These are phyloP conservation scores for Stylonectria norvegica DNA, from an alignment of 2,329 filamentous ascomycete species.

Conservation along the genomic window DNA sequence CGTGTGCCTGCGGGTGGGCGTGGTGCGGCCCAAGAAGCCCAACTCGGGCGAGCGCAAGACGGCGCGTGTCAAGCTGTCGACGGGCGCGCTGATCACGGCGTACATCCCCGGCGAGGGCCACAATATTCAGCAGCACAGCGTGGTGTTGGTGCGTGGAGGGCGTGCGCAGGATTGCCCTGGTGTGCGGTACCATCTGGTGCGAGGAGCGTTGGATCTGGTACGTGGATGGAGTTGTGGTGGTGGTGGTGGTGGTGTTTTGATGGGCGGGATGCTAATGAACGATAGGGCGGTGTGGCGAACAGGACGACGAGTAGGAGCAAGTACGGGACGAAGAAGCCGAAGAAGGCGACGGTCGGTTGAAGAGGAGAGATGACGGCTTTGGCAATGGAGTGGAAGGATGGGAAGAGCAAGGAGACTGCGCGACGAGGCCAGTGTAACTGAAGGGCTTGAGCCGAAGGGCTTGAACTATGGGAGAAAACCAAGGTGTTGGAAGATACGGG, in stretches of 20 bases:
- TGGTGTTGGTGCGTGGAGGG: constrained; percentile 92
- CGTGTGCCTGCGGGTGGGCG: constrained; percentile 90
- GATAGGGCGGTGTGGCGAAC: constrained; percentile 82
- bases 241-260: too few species aligned
- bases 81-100: constrained; percentile 80
- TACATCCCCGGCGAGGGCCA: constrained; percentile 98
- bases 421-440: too few species aligned
- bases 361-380: too few species aligned
- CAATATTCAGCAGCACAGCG: constrained; percentile 98
- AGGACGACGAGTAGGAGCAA: constrained; percentile 85
- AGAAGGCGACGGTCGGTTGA: constrained; percentile 63
- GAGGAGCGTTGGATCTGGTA: constrained; percentile 91
- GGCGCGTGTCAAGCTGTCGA: constrained; percentile 84
- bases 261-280: not conserved
- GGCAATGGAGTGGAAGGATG: not conserved
- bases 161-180: constrained; percentile 95
- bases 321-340: constrained; percentile 98
- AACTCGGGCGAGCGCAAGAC: constrained; percentile 98
- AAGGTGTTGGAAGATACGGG: too few species aligned
- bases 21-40: constrained; percentile 95
- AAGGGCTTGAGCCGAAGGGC: too few species aligned
- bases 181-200: constrained; percentile 91
- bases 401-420: not conserved
- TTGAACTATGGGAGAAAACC: too few species aligned
- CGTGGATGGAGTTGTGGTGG: too few species aligned